These are phyloP conservation scores for Acer campestre DNA, from an alignment of 345 rosid species.

Conservation along the genomic window DNA sequence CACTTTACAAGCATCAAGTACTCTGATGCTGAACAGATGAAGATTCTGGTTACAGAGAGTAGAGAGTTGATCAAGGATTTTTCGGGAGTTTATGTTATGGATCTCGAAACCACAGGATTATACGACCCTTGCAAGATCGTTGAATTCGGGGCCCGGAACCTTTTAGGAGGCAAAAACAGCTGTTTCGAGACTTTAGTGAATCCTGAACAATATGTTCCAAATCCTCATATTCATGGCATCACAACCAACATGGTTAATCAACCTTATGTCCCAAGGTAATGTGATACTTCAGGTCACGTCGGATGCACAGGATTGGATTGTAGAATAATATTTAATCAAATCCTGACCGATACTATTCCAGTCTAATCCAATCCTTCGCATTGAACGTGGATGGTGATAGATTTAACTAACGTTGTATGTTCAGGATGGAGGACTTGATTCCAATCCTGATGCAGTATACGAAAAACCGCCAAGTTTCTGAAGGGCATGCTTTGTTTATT, in stretches of 20 bases:
- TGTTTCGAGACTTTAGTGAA: slow-evolving; percentile 30
- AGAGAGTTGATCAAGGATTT: background rate
- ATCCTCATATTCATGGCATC: slow-evolving; percentile 28
- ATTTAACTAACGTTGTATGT: too few species aligned
- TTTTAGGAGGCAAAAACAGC: slow-evolving; percentile 23
- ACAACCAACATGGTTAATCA: slow-evolving; percentile 21
- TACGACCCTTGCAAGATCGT: slow-evolving; percentile 7
- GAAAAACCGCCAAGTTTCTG: slow-evolving; percentile 4
- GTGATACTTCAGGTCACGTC: background rate
- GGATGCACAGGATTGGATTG: background rate
- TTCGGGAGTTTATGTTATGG: slow-evolving; percentile 15
- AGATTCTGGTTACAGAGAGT: background rate
- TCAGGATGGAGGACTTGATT: slow-evolving; percentile 25
- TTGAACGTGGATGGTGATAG: background rate
- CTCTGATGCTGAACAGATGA: slow-evolving; percentile 10
- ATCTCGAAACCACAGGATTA: slow-evolving; percentile 26
- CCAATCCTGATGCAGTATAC: slow-evolving; percentile 13
- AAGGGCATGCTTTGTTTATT: slow-evolving; percentile 7
- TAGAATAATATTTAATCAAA: too few species aligned
- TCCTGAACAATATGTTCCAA: slow-evolving; percentile 25
- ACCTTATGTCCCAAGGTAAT: slow-evolving; percentile 17
- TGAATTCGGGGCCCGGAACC: slow-evolving; percentile 27
- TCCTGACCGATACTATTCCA: background rate
- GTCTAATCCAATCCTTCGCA: background rate
- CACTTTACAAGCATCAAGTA: slow-evolving; percentile 15